Percentiles rank a stretch among this genome's conserved stretches.
Evolutionary conservation across 768 basidiomycete species (phyloP).

Genomic region (Collybiopsis luxurians): DNA sequence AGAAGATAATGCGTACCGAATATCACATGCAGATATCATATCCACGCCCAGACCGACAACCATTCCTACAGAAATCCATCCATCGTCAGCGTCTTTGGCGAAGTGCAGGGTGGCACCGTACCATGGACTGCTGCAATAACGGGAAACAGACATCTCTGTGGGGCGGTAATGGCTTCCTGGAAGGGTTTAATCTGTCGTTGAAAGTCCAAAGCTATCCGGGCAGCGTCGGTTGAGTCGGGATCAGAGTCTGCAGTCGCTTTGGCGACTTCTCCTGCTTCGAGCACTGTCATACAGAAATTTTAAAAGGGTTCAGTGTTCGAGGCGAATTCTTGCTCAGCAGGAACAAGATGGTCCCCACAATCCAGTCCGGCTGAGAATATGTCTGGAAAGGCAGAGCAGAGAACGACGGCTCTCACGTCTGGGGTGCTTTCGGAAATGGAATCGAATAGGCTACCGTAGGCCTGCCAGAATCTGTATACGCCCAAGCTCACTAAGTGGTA

Average conservation of each 20-base stretch:
- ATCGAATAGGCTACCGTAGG: conserved; percentile 63
- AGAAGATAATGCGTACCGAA: conserved; percentile 40
- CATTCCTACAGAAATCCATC: too few species aligned
- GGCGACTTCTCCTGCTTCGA: conserved; percentile 21
- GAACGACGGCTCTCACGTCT: conserved; percentile 68
- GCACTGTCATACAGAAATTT: too few species aligned
- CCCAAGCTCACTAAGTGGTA: neutral
- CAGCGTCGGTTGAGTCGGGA: conserved; percentile 39
- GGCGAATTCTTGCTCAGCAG: too few species aligned
- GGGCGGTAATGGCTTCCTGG: conserved; percentile 67
- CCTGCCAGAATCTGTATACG: conserved; percentile 69
- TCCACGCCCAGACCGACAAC: conserved; percentile 80
- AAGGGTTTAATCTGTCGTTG: conserved; percentile 52
- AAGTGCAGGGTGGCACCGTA: too few species aligned
- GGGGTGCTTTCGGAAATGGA: conserved; percentile 42
- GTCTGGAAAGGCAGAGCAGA: conserved; percentile 69
- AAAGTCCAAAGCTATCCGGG: conserved; percentile 47
- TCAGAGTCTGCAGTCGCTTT: conserved; percentile 20
- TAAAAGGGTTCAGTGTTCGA: too few species aligned
- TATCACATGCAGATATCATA: conserved; percentile 70
- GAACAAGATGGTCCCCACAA: conserved; percentile 36
- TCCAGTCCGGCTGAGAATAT: conserved; percentile 85
- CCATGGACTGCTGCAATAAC: conserved; percentile 81
- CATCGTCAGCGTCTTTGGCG: too few species aligned
- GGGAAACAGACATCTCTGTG: conserved; percentile 69